Base-by-base conservation (phyloP, 176 grass and related monocot genomes). In the Puya raimondii region DNA sequence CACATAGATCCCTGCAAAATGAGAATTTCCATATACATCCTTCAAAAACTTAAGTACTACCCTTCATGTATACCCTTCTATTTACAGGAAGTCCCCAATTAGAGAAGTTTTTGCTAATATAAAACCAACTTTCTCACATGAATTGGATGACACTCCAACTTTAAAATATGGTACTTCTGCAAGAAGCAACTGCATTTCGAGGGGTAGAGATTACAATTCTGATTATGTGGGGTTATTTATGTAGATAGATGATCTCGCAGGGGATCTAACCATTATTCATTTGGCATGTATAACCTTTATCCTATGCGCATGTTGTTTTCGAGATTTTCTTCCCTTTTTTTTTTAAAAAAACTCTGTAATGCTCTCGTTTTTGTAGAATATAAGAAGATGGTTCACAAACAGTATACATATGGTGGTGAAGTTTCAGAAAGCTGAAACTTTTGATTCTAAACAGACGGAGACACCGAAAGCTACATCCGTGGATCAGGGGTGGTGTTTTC, bases 361-460 rank as follows among this genome's bases (percentile, higher is more conserved):
- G 17, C 7, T 70, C 63, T 63, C 16, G 20, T 47, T 20, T 11
- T 72, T 47, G 11, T 63, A 79, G 77, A 79, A 33, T 79, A 72
- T 69, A 79, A 48, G 59, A 79, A 79, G 63, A 79, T 72, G 77
- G 50, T 79, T 63, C 77, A 72, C 67, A 72, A 79, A 20, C 77
- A 72, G 29, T 79, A 66, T 25, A 61, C 63, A 51, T 52, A 48
- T 77, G 52, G 53, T 17, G 26, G 11, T 67, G 15, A 47, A 76
- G 50, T 53, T 20, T 67, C 54, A 51, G 63, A 76, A 66, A 69
- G 65, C 42, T 69, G 65, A 69, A 53, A 61, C 17, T 42, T 42
- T 42, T 42, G 33, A 42, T 42, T 42, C 4, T 42, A 42, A 42
- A 42, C 33, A 42, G 33, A 42, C 33, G 6, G 33, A 5, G 33